Conservation (phyloP, 176 grass and related monocot genomes). For the Carex scoparia region DNA sequence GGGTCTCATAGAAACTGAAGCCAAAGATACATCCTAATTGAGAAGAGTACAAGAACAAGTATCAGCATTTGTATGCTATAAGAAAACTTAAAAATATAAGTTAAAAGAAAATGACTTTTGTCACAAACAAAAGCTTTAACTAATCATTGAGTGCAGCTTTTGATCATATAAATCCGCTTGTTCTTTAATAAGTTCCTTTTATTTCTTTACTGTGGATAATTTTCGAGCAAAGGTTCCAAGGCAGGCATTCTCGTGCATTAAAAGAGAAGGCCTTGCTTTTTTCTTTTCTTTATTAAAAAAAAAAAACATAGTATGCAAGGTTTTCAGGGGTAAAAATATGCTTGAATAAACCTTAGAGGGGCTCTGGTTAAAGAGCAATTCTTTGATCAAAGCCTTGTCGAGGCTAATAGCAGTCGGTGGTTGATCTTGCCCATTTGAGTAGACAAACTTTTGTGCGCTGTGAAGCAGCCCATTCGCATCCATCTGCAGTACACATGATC, state of each 20-base stretch:
- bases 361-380: conserved; percentile 85
- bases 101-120: neutral
- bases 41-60: neutral
- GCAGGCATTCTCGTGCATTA: neutral
- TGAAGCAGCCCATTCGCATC: conserved; percentile 58
- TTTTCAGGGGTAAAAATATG: neutral
- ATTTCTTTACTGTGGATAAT: conserved; percentile 1
- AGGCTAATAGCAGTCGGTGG: conserved; percentile 77
- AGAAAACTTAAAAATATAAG: neutral
- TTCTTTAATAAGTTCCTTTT: neutral
- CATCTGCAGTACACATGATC: conserved; percentile 34
- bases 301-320: neutral
- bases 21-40: conserved; percentile 69
- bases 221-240: neutral
- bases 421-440: conserved; percentile 71
- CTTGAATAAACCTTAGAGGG: conserved; percentile 56
- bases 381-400: conserved; percentile 49
- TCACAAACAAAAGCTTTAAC: neutral
- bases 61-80: conserved; percentile 2
- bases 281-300: no score
- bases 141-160: neutral
- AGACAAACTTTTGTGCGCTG: conserved; percentile 75
- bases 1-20: conserved; percentile 78
- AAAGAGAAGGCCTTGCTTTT: neutral
- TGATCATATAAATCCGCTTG: neutral